phyloP scores from a whole-genome alignment of 257 asterid species.

The Cynanchum wilfordii region DNA sequence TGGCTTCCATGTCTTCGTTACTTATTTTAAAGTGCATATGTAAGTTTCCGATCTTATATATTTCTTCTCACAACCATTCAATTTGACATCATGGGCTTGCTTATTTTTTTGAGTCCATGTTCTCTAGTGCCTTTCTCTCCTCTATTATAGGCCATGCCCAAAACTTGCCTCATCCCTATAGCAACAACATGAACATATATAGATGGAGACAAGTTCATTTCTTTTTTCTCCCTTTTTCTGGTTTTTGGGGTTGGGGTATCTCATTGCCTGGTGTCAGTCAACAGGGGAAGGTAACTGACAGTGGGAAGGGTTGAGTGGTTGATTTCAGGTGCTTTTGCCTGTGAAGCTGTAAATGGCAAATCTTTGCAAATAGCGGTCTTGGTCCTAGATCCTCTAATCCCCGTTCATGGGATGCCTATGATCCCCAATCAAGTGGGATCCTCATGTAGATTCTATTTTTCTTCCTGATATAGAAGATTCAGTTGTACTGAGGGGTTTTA shows the following conservation, averaged over 20 bases:
- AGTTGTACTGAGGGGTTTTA: constrained; percentile 54
- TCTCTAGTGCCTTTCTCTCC: neutral
- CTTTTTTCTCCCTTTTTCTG: neutral
- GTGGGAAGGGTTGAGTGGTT: neutral
- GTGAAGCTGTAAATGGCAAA: constrained; percentile 52
- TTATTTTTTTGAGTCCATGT: neutral
- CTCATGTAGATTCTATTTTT: constrained; percentile 34
- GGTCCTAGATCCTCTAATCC: constrained; percentile 50
- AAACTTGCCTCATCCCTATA: too few species aligned
- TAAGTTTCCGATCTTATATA: neutral
- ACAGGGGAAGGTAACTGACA: neutral
- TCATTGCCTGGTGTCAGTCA: neutral
- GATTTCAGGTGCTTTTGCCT: constrained; percentile 58
- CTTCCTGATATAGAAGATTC: constrained; percentile 59
- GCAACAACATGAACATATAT: neutral
- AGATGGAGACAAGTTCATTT: neutral
- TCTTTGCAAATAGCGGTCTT: constrained; percentile 67
- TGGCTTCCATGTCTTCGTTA: neutral
- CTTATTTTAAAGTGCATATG: neutral
- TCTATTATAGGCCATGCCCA: neutral
- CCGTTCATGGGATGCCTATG: constrained; percentile 58
- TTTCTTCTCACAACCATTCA: neutral
- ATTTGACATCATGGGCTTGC: neutral
- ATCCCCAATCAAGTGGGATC: constrained; percentile 48
- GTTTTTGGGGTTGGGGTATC: neutral